Percentiles rank a stretch among this genome's conserved stretches.
These are phyloP conservation scores for Elaeis oleifera DNA, from an alignment of 202 grass and related monocot species.

Conservation along the genomic window DNA sequence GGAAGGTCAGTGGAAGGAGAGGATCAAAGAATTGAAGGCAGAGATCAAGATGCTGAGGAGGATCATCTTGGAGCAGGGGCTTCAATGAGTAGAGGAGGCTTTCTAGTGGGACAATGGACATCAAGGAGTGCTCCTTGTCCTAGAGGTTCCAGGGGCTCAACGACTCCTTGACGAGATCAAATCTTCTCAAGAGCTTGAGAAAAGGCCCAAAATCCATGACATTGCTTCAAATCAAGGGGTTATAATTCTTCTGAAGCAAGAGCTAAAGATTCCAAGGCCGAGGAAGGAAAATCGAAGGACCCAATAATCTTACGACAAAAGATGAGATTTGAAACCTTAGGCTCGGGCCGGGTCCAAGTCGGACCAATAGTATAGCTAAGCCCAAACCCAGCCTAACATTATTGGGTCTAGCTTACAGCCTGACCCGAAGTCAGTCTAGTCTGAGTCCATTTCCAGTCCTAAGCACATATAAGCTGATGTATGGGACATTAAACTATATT, in stretches of 20 bases:
- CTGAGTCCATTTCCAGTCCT: no score
- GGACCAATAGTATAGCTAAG: no score
- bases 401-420: no score
- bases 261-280: background rate
- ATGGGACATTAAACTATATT: no score
- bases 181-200: conserved; percentile 6
- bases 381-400: no score
- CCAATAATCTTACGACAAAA: background rate
- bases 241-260: background rate
- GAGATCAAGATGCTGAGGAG: conserved; percentile 50
- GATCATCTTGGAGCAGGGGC: background rate
- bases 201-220: conserved; percentile 14
- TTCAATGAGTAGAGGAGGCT: background rate
- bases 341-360: background rate
- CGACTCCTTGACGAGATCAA: conserved; percentile 26
- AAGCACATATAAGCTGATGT: no score
- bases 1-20: conserved; percentile 28
- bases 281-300: conserved; percentile 1
- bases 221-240: conserved; percentile 11
- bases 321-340: background rate
- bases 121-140: conserved; percentile 66
- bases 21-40: conserved; percentile 53
- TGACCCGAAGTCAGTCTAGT: no score
- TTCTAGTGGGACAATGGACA: conserved; percentile 12
- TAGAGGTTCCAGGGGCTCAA: conserved; percentile 15